Base-by-base conservation (phyloP, 2,329 filamentous ascomycete genomes). In the Xylaria sp. region DNA sequence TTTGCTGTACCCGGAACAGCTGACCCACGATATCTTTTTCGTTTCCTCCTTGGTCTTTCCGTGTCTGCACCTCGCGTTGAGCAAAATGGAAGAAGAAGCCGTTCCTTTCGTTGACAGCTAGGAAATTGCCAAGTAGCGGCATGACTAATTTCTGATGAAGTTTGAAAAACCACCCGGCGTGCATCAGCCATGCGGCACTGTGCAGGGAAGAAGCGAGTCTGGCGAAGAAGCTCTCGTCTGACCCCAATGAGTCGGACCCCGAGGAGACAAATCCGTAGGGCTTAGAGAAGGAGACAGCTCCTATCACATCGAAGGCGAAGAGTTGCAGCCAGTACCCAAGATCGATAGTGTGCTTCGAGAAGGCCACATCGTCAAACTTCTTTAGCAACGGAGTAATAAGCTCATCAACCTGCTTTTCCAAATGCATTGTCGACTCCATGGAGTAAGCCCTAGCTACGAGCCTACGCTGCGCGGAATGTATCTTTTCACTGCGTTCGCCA, bases 381-480 rank as follows among this genome's bases (percentile, higher is more conserved):
- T 13, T 42, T 5, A 70, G 38, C 22, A 65, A 20, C 17, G 9
- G 27, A 6, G 27, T 29, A 17, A 65, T 33, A 4, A 69, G 15
- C 6, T 53, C 49, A 31, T 68, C 25, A 13, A 71, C 38, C n/a
- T 67, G 65, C 22, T 63, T 47, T 49, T 71, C 69, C 3, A 71
- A 57, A n/a, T 61, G 57, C 25, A 57, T 49, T 31, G 62, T 68
- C 2, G 68, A 71, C 20, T 70, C 69, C 69, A 71, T 68, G 1
- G 69, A 58, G 49, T 71, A 71, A 4, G 65, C 60, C 10, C 68
- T 61, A 3, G 69, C 68, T 2, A 71, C 69, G 3, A 70, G 65
- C 33, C 63, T 65, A 29, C 69, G 65, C 38, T 71, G 69, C 17
- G 58, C 58, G 5, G 53, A 44, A 49, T 71, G 68, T 11, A 70